These are phyloP conservation scores for Eucalyptus globulus DNA, from an alignment of 345 rosid genomes.

Conservation along the genomic window DNA sequence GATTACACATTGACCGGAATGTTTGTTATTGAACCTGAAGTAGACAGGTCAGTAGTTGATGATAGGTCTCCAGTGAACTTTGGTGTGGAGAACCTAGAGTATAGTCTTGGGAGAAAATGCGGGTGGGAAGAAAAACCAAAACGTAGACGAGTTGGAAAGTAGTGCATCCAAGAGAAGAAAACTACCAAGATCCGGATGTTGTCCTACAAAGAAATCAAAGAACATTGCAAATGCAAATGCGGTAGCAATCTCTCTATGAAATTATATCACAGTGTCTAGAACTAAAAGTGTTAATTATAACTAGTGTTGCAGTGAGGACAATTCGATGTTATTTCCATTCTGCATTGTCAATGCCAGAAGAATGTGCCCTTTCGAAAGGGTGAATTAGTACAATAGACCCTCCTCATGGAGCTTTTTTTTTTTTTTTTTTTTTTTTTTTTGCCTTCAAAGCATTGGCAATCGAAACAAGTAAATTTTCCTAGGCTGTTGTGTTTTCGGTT, in stretches of 20 bases:
- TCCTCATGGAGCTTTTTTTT: not conserved
- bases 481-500: not conserved
- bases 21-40: constrained; percentile 62
- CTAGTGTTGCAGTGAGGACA: not conserved
- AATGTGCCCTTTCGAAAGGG: not conserved
- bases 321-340: not conserved
- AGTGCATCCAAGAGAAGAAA: constrained; percentile 41
- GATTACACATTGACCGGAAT: constrained; percentile 73
- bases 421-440: not conserved
- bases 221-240: constrained; percentile 9
- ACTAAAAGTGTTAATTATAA: not conserved
- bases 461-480: not conserved
- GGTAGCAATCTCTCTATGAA: constrained; percentile 16
- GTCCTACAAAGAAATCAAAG: constrained; percentile 51
- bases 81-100: not conserved
- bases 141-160: constrained; percentile 4
- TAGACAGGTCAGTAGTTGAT: not conserved
- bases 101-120: not conserved
- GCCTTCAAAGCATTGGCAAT: not conserved
- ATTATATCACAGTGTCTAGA: not conserved
- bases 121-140: not conserved
- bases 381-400: not conserved
- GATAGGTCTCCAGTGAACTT: not conserved
- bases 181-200: constrained; percentile 25
- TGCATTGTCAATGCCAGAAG: not conserved